Percentiles rank a stretch among this genome's conserved stretches.
Evolutionary conservation across 805 yeast genomes (phyloP).

Genomic region (Sungouiozyma intestinalis): DNA sequence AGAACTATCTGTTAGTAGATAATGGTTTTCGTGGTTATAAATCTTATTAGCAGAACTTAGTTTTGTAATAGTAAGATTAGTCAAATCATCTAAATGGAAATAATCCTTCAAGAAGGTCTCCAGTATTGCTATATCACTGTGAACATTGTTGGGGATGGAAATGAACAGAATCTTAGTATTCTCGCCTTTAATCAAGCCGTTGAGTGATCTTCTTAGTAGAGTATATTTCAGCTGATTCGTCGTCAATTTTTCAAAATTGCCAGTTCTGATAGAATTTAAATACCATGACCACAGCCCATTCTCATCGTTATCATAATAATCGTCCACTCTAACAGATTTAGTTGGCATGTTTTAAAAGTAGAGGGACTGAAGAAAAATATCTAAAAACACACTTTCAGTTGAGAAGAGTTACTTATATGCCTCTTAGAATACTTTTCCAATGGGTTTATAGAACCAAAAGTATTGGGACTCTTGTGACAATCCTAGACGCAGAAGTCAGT

Average conservation of each 20-base stretch:
- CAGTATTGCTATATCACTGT: constrained; percentile 21
- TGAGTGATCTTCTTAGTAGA: constrained; percentile 23
- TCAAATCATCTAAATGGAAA: constrained; percentile 23
- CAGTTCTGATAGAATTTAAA: constrained; percentile 26
- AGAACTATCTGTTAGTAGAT: constrained; percentile 21
- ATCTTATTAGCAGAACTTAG: constrained; percentile 17
- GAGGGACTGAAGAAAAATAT: too few species aligned
- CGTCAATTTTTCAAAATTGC: constrained; percentile 29
- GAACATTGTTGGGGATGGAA: constrained; percentile 26
- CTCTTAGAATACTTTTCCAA: too few species aligned
- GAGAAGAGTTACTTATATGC: too few species aligned
- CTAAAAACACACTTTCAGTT: too few species aligned
- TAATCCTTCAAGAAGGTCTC: constrained; percentile 26
- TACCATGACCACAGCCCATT: constrained; percentile 32
- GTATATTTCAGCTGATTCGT: constrained; percentile 20
- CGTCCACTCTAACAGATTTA: constrained; percentile 21
- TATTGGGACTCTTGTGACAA: too few species aligned
- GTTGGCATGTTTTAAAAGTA: constrained; percentile 13
- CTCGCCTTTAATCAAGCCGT: constrained; percentile 14
- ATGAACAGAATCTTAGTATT: constrained; percentile 20
- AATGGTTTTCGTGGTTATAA: constrained; percentile 27
- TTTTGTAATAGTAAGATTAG: constrained; percentile 22
- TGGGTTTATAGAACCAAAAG: too few species aligned
- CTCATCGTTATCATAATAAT: constrained; percentile 25
- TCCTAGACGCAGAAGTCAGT: too few species aligned